Percentiles rank a stretch among this genome's conserved stretches.
phyloP scores from a whole-genome alignment of 1,139 yeast genomes.

The Taphrina sp. region DNA sequence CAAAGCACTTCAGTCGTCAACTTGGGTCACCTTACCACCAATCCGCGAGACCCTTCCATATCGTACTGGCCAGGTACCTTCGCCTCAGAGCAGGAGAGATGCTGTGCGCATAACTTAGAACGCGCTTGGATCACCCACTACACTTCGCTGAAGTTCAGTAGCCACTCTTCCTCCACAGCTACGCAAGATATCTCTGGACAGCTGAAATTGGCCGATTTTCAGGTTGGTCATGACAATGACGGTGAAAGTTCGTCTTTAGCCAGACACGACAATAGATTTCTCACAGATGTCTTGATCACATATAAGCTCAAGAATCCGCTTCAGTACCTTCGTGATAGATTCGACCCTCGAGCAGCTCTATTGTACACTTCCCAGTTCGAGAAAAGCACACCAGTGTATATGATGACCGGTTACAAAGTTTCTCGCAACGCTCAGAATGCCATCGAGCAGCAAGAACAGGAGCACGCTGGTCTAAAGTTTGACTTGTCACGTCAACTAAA shows the following conservation, averaged over 20 bases:
- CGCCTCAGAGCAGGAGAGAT: too few relatives aligned
- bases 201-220: not conserved
- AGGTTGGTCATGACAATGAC: not conserved
- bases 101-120: too few relatives aligned
- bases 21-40: constrained; percentile 7
- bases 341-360: not conserved
- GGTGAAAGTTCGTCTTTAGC: not conserved
- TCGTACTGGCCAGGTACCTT: constrained; percentile 23
- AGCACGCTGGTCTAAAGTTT: not conserved
- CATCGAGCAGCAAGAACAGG: constrained; percentile 2
- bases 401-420: constrained; percentile 18
- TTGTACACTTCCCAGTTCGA: not conserved
- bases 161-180: not conserved
- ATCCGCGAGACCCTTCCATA: constrained; percentile 3
- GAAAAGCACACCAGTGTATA: not conserved
- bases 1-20: constrained; percentile 7
- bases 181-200: not conserved
- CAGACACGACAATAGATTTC: not conserved
- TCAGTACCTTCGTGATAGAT: constrained; percentile 5
- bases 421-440: constrained; percentile 11
- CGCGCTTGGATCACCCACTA: constrained; percentile 23
- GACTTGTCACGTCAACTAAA: not conserved
- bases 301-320: constrained; percentile 17
- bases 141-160: constrained; percentile 8
- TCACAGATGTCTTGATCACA: constrained; percentile 9